Conservation (phyloP, 805 yeast genomes). For the Pichia pseudocactophila region DNA sequence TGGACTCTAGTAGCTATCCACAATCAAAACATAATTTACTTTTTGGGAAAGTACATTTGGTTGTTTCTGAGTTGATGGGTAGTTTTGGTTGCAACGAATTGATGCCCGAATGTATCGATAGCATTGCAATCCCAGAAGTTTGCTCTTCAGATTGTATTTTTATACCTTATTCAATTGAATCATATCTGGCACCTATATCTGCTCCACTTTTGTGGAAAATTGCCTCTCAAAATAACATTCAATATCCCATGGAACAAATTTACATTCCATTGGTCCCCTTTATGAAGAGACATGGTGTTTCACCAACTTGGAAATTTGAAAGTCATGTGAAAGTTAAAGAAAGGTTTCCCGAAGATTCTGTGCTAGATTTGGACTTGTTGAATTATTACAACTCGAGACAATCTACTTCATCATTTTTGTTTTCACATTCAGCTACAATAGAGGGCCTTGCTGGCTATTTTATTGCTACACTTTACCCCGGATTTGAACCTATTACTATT, state of each 20-base stretch:
- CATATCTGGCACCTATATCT: conserved; percentile 59
- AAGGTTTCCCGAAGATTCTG: too few relatives aligned
- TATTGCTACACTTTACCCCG: conserved; percentile 57
- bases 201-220: conserved; percentile 43
- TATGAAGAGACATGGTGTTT: too few relatives aligned
- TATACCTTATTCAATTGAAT: conserved; percentile 53
- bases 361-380: too few relatives aligned
- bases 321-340: too few relatives aligned
- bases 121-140: conserved; percentile 25
- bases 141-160: conserved; percentile 42
- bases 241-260: too few relatives aligned
- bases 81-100: conserved; percentile 91
- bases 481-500: conserved; percentile 33
- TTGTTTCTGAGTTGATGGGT: conserved; percentile 78
- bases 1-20: conserved; percentile 52
- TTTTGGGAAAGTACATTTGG: conserved; percentile 27
- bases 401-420: too few relatives aligned
- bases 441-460: conserved; percentile 77
- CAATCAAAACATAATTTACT: conserved; percentile 16
- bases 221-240: too few relatives aligned
- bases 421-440: conserved; percentile 22
- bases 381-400: too few relatives aligned
- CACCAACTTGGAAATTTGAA: too few relatives aligned
- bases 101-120: conserved; percentile 68
- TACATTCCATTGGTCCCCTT: too few relatives aligned